These are phyloP conservation scores for Parathielavia hyrcaniae DNA, from an alignment of 495 filamentous ascomycete genomes.

Conservation along the genomic window DNA sequence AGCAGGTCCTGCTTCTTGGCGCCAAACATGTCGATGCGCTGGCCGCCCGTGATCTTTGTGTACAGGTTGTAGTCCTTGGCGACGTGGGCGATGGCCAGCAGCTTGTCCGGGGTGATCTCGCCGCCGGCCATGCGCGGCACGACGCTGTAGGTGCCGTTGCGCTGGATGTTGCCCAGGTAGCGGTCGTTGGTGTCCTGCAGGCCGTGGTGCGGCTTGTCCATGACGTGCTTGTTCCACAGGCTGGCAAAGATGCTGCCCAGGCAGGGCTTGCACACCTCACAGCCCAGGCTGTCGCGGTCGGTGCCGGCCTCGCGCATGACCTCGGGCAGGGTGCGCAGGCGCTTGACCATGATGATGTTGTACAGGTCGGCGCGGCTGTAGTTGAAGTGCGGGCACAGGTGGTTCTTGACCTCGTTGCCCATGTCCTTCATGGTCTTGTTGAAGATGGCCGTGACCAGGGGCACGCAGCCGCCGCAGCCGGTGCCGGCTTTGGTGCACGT, in stretches of 20 bases:
- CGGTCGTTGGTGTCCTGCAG: conserved; percentile 92
- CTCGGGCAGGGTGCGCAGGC: conserved; percentile 64
- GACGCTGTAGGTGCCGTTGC: conserved; percentile 90
- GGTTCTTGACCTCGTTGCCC: conserved; percentile 86
- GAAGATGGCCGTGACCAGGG: conserved; percentile 87
- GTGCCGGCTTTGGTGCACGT: conserved; percentile 93
- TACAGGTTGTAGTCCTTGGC: conserved; percentile 87
- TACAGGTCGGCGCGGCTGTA: conserved; percentile 85
- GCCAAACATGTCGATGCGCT: conserved; percentile 94
- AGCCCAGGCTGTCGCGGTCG: conserved; percentile 69
- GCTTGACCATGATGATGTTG: conserved; percentile 82
- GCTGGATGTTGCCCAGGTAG: conserved; percentile 90
- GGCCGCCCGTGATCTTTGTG: conserved; percentile 92
- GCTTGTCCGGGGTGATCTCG: conserved; percentile 86
- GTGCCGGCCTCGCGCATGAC: conserved; percentile 81
- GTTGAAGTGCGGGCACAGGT: conserved; percentile 80
- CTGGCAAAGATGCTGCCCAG: conserved; percentile 80
- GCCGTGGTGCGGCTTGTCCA: conserved; percentile 67
- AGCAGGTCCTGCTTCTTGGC: conserved; percentile 87
- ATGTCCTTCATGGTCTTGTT: conserved; percentile 85
- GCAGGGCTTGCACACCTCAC: conserved; percentile 85
- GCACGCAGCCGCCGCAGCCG: conserved; percentile 92
- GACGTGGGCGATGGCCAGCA: conserved; percentile 82
- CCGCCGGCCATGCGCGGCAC: conserved; percentile 80
- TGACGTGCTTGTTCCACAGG: conserved; percentile 80